These are phyloP conservation scores for Novymonas esmeraldas DNA, from an alignment of 208 protist genomes.

Conservation along the genomic window DNA sequence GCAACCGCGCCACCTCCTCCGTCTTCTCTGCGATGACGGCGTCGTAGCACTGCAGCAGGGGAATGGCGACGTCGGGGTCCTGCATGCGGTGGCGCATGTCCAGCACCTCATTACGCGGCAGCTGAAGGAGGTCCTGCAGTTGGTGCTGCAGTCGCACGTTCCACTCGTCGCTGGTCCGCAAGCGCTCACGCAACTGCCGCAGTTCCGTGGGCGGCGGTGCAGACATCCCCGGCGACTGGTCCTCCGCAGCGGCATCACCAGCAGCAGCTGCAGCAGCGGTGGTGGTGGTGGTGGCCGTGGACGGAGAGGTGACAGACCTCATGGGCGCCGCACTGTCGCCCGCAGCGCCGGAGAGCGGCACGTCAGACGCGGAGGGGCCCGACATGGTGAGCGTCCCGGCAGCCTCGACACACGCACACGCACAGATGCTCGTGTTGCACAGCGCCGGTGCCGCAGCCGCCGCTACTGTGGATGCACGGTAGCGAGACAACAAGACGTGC, in stretches of 20 bases:
- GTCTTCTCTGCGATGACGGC: constrained; percentile 76
- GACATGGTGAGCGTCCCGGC: neutral
- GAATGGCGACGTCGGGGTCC: constrained; percentile 83
- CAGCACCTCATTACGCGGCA: constrained; percentile 64
- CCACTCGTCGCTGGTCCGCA: constrained; percentile 81
- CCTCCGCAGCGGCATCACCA: neutral
- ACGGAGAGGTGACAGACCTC: neutral
- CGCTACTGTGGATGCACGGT: no score
- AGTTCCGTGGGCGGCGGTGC: constrained; percentile 26
- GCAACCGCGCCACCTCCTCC: constrained; percentile 48
- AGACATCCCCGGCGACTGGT: no score
- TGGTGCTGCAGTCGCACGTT: constrained; percentile 75
- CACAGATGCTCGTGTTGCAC: no score
- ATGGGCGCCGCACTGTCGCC: neutral
- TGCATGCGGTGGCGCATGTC: constrained; percentile 70
- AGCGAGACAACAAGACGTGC: no score
- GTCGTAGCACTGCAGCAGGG: constrained; percentile 88
- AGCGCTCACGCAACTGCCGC: constrained; percentile 57
- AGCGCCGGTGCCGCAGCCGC: no score
- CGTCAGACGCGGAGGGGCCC: neutral
- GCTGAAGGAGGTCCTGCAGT: constrained; percentile 74
- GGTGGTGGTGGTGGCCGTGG: neutral
- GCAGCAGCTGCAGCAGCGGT: neutral
- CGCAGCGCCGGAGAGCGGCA: neutral
- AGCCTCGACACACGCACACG: no score